phyloP scores from a whole-genome alignment of 345 rosid genomes.

The Dipteronia sinensis region DNA sequence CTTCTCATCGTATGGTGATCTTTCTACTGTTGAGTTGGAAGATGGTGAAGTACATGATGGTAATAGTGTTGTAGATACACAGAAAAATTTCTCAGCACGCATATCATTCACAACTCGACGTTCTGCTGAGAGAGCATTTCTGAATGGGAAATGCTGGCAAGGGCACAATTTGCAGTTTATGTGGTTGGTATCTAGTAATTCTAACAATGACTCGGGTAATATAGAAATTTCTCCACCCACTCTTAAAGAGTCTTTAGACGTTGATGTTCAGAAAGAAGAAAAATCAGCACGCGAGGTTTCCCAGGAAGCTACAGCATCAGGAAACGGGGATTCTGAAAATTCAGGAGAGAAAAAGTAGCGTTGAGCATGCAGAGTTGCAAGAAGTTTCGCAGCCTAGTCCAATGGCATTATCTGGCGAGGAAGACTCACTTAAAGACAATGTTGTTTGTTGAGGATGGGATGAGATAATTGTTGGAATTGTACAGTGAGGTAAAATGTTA shows the following conservation, averaged over 20 bases:
- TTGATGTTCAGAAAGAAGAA: conserved; percentile 35
- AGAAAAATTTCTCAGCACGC: conserved; percentile 47
- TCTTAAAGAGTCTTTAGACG: conserved; percentile 24
- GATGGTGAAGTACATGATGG: conserved; percentile 41
- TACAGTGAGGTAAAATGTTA: conserved; percentile 65
- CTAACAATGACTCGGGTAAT: conserved; percentile 32
- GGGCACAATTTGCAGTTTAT: conserved; percentile 65
- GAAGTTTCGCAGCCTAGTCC: conserved; percentile 40
- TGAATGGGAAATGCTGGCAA: conserved; percentile 78
- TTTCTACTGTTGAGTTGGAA: conserved; percentile 69
- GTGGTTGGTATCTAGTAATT: conserved; percentile 58
- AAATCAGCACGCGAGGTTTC: conserved; percentile 20
- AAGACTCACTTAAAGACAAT: conserved; percentile 25
- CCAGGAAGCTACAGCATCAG: conserved; percentile 40
- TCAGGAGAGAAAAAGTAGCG: conserved; percentile 40
- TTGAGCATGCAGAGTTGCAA: conserved; percentile 24
- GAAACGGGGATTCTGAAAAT: conserved; percentile 41
- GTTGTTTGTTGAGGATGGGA: conserved; percentile 28
- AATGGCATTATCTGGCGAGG: conserved; percentile 25
- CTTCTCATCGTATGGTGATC: conserved; percentile 75
- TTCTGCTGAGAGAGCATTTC: conserved; percentile 84
- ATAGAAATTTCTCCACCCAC: conserved; percentile 36
- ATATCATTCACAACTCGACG: conserved; percentile 59
- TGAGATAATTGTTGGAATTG: conserved; percentile 34
- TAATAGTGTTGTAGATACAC: conserved; percentile 36